Conservation (phyloP, 495 filamentous ascomycete species). For the Poronia punctata region DNA sequence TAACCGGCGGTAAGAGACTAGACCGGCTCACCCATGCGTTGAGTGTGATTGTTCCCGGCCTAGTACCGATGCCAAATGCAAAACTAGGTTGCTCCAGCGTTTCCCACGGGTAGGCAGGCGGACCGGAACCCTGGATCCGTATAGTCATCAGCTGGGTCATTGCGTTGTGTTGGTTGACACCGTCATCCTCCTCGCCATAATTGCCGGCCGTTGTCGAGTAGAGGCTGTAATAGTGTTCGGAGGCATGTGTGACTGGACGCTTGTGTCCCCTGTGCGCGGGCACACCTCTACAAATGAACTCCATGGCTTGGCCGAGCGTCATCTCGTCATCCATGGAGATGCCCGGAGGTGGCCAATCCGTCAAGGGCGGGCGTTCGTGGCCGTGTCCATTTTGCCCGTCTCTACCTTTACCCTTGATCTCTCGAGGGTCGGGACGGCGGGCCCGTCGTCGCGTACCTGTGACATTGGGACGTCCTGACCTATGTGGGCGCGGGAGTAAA, state of each 20-base stretch:
- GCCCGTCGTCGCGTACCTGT: conserved; percentile 30
- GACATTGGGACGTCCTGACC: conserved; percentile 10
- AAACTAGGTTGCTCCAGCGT: conserved; percentile 60
- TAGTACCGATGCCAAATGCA: conserved; percentile 50
- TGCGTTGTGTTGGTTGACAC: conserved; percentile 37
- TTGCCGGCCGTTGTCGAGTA: conserved; percentile 43
- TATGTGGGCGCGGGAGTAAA: conserved; percentile 14
- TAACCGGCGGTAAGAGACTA: conserved; percentile 39
- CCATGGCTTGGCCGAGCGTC: conserved; percentile 38
- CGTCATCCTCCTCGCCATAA: conserved; percentile 36
- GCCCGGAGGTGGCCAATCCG: conserved; percentile 42
- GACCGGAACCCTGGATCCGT: conserved; percentile 28
- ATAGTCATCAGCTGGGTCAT: conserved; percentile 45
- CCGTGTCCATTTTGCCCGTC: conserved; percentile 24
- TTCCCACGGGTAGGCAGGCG: conserved; percentile 51
- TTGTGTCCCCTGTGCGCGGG: conserved; percentile 42
- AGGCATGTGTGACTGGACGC: conserved; percentile 36
- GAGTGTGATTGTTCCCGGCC: conserved; percentile 54
- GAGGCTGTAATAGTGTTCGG: conserved; percentile 44
- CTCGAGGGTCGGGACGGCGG: conserved; percentile 30
- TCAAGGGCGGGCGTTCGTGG: conserved; percentile 33
- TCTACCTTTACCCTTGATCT: conserved; percentile 38
- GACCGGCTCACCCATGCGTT: conserved; percentile 49
- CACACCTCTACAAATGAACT: conserved; percentile 39
- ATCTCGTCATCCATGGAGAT: conserved; percentile 37